Base-by-base conservation (phyloP, 2,329 filamentous ascomycete species). In the Beauveria bassiana region DNA sequence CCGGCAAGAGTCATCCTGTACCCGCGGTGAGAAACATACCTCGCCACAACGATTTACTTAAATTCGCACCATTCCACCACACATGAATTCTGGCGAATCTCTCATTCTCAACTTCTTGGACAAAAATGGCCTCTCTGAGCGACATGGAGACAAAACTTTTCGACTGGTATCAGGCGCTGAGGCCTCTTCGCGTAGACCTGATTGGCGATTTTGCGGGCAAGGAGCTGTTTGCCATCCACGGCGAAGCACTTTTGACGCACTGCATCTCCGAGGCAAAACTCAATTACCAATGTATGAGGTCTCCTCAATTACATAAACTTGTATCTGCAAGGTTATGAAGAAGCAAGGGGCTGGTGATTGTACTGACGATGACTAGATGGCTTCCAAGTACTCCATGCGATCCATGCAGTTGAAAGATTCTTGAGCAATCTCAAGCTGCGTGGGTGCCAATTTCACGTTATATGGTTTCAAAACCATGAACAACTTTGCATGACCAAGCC, bases 151-250 rank as follows among this genome's bases (percentile, higher is more conserved):
- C 6, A 1, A 43, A 22, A 18, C 46, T 59, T 18, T 40, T 54
- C 6, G 43, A 18, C 52, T 67, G 65, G 66, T 62, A 62, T 45
- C 43, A 54, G 12, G 53, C 61, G 3, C 38, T 65, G 22, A 64
- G 54, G 16, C 68, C 73, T 3, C 68, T 70, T 7, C 68, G 64
- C n/a, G 78, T 89, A 31, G 86, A 90, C 66, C 80, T 92, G 2
- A 83, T 91, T 4, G 87, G 89, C 46, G 89, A 92, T 69, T 92
- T 89, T 72, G 87, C 87, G 3, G 88, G 89, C 24, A 84, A 84
- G 63, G 88, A 91, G 69, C 78, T 87, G 12, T 92, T 91, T 69
- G 75, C 88, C 24, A 81, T 92, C 34, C 87, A 92, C 65, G 88
- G 88, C 34, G 88, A 93, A 67, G 87, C 87, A 0, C 72, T 92